Evolutionary conservation across 148 eudicot genomes (phyloP), one percentile per base, ranked within the genome.

Genomic region (Persicaria tinctoria): DNA sequence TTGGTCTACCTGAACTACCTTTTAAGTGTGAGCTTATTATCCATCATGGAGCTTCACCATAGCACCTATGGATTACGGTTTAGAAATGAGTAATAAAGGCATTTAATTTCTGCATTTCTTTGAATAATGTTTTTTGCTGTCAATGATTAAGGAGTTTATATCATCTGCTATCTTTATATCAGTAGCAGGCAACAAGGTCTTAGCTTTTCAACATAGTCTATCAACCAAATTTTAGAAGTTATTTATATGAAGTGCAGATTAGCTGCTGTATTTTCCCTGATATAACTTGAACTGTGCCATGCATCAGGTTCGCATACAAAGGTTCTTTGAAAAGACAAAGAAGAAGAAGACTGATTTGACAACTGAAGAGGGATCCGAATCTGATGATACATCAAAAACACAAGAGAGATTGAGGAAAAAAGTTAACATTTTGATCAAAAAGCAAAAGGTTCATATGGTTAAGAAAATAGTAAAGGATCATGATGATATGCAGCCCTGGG

Each of bases 391-490:
- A 27, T 10, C 12, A 4, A 71, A 71, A 71, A 4, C 54, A 17
- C 55, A 47, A 71, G 74, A 71, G 38, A 71, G 74, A 13, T 71
- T 71, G 38, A 48, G 54, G 55, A 71, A 18, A 71, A 71, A 71
- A 71, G 74, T 71, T 14, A 48, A 47, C 74, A 71, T 23, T 71
- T 71, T 71, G 55, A 71, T 71, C 74, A 71, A 71, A 71, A 53
- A 71, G 74, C 53, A 18, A 10, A 48, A 47, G 10, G 74, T 47
- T 53, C 55, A 47, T 53, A 71, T 14, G 38, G 74, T 71, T 17
- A 71, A 38, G 41, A 16, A 71, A 17, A 71, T 71, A 47, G 74
- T 71, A n/a, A 71, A 71, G 74, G 74, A 50, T 50, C 38, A 71
- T 48, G 16, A 46, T n/a, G 73, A 70, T 70, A 70, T 70, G 51